Conservation (phyloP, 2,329 filamentous ascomycete genomes). For the Keithomyces neogunnii region DNA sequence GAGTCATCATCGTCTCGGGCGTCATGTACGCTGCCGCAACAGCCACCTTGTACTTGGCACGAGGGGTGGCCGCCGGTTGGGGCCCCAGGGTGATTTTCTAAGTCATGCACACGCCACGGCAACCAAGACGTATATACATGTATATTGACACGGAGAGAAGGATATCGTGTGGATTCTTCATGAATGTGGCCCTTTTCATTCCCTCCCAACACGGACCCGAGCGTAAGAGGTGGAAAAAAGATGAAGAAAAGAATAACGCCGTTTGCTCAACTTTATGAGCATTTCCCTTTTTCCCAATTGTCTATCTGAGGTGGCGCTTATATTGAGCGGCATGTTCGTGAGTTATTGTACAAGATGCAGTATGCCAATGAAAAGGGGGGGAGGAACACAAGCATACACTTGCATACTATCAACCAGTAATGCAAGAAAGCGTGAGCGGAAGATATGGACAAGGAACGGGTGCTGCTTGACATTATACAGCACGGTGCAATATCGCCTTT, state of each 20-base stretch:
- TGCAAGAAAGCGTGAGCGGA: background rate
- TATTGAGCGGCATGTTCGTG: background rate
- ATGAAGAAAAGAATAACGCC: too few relatives aligned
- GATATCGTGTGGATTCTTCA: background rate
- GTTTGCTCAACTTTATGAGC: background rate
- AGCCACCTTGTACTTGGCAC: conserved; percentile 3
- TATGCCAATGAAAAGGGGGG: background rate
- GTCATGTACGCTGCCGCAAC: conserved; percentile 6
- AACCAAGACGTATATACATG: background rate
- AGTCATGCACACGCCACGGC: background rate
- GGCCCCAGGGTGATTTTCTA: conserved; percentile 5
- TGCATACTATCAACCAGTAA: background rate
- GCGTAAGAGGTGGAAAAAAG: background rate
- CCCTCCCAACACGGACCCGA: background rate
- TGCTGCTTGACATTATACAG: background rate
- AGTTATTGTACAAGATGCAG: background rate
- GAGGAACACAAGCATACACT: background rate
- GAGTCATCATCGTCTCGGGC: conserved; percentile 8
- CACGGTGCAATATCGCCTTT: too few relatives aligned
- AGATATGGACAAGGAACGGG: background rate
- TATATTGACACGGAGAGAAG: background rate
- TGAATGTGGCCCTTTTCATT: background rate
- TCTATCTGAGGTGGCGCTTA: background rate
- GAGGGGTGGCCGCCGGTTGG: conserved; percentile 8
- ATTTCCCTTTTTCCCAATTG: background rate